Evolutionary conservation across 306 rosid species (phyloP), one percentile per base, ranked within the genome.

Genomic region (Quercus berberidifolia): DNA sequence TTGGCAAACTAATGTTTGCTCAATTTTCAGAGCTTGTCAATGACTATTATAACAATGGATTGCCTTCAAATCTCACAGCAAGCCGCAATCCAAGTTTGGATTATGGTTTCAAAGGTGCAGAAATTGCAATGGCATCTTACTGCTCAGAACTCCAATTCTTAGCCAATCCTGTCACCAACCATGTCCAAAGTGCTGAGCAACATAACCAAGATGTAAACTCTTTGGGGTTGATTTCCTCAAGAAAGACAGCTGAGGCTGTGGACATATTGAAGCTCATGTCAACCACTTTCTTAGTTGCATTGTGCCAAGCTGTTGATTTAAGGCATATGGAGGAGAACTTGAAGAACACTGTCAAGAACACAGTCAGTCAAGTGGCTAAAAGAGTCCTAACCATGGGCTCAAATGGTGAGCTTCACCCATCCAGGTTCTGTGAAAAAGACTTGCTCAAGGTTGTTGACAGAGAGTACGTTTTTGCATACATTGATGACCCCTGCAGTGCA

Each of bases 151-250:
- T 94, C 20, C 98, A 94, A 6, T 92, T 87, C 83, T 89, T 94
- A 55, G 97, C 93, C 9, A 94, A 92, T 26, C 98, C 98, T 4
- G 98, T 94, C 70, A 94, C 98, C 25, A 94, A 83, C 57, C 98
- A 94, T 80, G 98, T 94, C 12, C 97, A 94, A 38, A 94, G 98
- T 79, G 98, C 98, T 2, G 98, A 94, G 72, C 98, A 94, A 71
- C 98, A 94, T 51, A 94, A 94, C 85, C 98, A 94, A 71, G 98
- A 94, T 65, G 98, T 94, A 21, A 94, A 94, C 87, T 94, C 98
- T 12, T 78, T 94, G 71, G 98, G 98, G 1, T 79, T 94, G 60
- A 88, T 94, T 73, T 92, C 98, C 1, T 77, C 97, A 3, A 83
- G 98, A 69, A 94, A 94, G 46, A 91, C 98, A 19, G 85, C 87